Base-by-base conservation (phyloP, 2,329 filamentous ascomycete genomes). In the Blumeria hordei region DNA sequence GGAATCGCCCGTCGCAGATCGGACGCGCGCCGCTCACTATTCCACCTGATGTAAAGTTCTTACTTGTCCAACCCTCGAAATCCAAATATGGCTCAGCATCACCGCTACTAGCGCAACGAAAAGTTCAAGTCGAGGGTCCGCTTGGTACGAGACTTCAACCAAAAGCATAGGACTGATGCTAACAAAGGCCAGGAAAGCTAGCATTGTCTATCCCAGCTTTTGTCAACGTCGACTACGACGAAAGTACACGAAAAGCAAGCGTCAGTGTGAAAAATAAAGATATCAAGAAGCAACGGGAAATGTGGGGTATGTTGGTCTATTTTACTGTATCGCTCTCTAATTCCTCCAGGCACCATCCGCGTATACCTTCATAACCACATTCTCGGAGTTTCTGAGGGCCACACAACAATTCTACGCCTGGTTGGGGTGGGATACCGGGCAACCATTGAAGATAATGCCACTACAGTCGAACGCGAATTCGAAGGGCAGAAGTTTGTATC, bases 401-500 rank as follows among this genome's bases (percentile, higher is more conserved):
- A 98, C 70, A 88, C 86, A 16, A 88, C 88, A 36, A 88, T 98
- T 62, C 74, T 98, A 54, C 83, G 90, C 60, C 76, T 98, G 54
- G 88, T 96, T 33, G 92, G 92, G 65, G 92, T 98, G 57, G 92
- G 92, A 58, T 98, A 95, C 75, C 78, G 90, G 69, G 92, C 92
- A 14, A 84, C 79, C 3, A 76, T 98, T 62, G 88, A 96, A 68
- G 71, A 80, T 57, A 81, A 76, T 41, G 84, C 84, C 28, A 78
- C 72, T 36, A 86, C 83, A 57, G 80, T 75, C 49, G 58, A 69
- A 51, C 68, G 83, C 57, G 74, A 80, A 65, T 95, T 81, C 65
- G 78, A 79, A 0, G 88, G 84, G 44, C 88, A 95, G 69, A 77
- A 87, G 66, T 94, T 94, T 63, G 81, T 98, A 44, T 87, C 84